phyloP scores from a whole-genome alignment of 306 rosid genomes.

The Psophocarpus tetragonolobus region DNA sequence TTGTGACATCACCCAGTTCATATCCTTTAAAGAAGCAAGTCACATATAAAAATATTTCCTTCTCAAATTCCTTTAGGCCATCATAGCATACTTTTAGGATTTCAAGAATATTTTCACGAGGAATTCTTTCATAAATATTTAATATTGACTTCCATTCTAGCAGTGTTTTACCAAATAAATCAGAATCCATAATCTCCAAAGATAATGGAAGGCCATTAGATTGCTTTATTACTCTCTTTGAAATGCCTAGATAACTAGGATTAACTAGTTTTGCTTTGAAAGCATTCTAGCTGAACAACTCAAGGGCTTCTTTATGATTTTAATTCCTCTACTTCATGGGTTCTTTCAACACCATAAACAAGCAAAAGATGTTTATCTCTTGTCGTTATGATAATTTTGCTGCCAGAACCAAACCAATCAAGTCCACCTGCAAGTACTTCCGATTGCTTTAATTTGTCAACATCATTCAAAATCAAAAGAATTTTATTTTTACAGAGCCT shows the following conservation, averaged over 20 bases:
- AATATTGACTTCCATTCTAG: neutral
- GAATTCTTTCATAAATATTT: constrained; percentile 17
- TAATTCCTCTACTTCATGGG: neutral
- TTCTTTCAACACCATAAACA: constrained; percentile 1
- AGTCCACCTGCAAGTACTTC: constrained; percentile 3
- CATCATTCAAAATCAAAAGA: no score
- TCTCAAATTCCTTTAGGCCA: neutral
- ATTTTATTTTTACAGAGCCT: no score
- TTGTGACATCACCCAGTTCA: neutral
- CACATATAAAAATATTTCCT: no score
- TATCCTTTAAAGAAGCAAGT: constrained; percentile 20
- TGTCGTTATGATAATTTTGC: constrained; percentile 14
- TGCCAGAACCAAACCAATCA: constrained; percentile 15
- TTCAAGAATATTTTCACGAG: constrained; percentile 6
- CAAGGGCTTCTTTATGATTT: neutral
- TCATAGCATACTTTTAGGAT: constrained; percentile 13
- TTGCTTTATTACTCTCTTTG: neutral
- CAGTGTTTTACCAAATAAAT: neutral
- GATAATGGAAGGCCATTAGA: neutral
- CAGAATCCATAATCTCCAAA: neutral
- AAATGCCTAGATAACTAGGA: neutral
- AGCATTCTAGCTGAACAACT: neutral
- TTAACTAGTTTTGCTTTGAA: neutral
- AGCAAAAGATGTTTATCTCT: neutral
- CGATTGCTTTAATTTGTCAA: neutral